Base-by-base conservation (phyloP, 2,329 filamentous ascomycete species). In the Domatiomyces globalis region DNA sequence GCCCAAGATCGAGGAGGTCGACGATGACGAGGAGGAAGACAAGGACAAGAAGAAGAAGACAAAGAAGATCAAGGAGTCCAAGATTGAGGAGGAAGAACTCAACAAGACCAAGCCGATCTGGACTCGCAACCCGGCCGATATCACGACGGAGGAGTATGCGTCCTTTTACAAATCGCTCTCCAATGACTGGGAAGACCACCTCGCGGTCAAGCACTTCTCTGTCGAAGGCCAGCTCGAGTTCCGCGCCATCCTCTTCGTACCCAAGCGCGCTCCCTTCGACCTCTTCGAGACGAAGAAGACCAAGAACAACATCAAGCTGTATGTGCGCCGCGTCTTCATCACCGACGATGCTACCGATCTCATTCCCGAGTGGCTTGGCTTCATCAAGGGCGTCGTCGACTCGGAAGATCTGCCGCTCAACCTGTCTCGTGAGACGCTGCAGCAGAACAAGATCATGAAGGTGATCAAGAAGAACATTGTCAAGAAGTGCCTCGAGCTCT, bases 361-460 rank as follows among this genome's bases (percentile, higher is more conserved):
- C 75, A 94, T 98, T 62, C 92, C 92, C 56, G 92, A 98, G 80
- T 98, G 92, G 92, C 84, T 98, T 68, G 82, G 87, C 77, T 98
- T 98, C 76, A 76, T 98, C 83, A 98, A 98, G 86, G 92, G 92
- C 84, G 92, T 98, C 65, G 92, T 98, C 72, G 92, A 98, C 77
- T 98, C 92, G 66, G 92, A 98, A 81, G 92, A 98, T 72, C 85
- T 98, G 58, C 92, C 92, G 64, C 85, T 98, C 73, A 98, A 98
- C 83, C 75, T 98, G 77, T 96, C 92, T 68, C 92, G 92, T 85
- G 92, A 98, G 84, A 96, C 90, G 53, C 87, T 98, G 48, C 92
- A 98, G 78, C 92, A 96, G 81, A 98, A 96, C 86, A 96, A 96
- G 88, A 98, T 98, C 80, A 96, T 96, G 92, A 96, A 96, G 85